Percentiles rank a stretch among this genome's conserved stretches.
phyloP scores from a whole-genome alignment of 164 flowering plant species.

The Chloranthus sessilifolius region DNA sequence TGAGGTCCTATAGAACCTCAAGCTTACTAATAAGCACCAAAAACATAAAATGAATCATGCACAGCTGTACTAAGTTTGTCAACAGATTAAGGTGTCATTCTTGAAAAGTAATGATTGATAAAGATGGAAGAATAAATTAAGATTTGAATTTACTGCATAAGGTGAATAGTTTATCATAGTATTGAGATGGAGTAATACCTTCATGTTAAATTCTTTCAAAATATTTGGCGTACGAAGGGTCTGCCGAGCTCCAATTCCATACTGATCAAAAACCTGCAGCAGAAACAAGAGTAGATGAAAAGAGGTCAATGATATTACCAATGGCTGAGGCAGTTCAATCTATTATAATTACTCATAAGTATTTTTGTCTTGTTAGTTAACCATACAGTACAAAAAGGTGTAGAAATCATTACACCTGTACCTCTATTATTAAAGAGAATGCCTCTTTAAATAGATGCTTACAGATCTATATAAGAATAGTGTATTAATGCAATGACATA shows the following conservation, averaged over 20 bases:
- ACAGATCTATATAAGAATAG: too few species aligned
- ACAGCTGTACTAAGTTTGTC: not conserved
- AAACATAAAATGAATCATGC: not conserved
- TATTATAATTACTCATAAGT: too few species aligned
- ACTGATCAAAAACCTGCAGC: constrained; percentile 78
- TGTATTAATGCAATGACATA: too few species aligned
- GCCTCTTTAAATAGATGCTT: too few species aligned
- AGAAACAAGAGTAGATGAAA: not conserved
- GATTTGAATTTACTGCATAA: not conserved
- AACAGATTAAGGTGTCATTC: not conserved
- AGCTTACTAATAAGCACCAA: not conserved
- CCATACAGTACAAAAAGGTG: too few species aligned
- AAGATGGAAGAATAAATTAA: not conserved
- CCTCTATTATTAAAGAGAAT: too few species aligned
- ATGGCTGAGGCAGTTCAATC: not conserved
- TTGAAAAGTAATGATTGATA: not conserved
- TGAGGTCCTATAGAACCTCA: too few species aligned
- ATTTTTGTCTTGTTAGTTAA: too few species aligned
- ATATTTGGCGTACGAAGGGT: constrained; percentile 61
- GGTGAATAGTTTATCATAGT: not conserved
- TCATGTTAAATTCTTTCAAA: constrained; percentile 58
- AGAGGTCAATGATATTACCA: too few species aligned
- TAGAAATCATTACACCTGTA: too few species aligned
- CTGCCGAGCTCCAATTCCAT: constrained; percentile 70
- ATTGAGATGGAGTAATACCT: too few species aligned